Evolutionary conservation across 179 eudicot species (phyloP).

Genomic region (Spergularia azorica): DNA sequence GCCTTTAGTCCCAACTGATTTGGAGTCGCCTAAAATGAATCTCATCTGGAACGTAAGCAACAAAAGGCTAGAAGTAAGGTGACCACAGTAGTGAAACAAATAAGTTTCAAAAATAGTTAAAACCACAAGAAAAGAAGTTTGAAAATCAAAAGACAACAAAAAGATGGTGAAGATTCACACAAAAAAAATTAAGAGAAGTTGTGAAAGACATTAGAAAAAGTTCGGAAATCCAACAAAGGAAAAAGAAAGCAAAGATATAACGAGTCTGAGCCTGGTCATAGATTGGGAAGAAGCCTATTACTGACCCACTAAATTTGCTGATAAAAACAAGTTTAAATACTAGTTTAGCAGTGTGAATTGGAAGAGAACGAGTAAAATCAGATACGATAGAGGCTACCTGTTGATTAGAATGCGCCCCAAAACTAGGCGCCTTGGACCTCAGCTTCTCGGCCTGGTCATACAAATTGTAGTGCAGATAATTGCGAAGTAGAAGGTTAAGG

Average conservation of each 20-base stretch:
- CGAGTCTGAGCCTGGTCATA: background rate
- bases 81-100: too few species aligned
- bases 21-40: too few species aligned
- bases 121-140: too few species aligned
- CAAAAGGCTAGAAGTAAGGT: too few species aligned
- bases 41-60: too few species aligned
- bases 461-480: conserved; percentile 91
- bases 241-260: background rate
- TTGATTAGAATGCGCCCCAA: conserved; percentile 98
- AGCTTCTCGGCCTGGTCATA: conserved; percentile 97
- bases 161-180: too few species aligned
- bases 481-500: conserved; percentile 86
- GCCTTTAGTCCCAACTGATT: too few species aligned
- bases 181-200: too few species aligned
- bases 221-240: too few species aligned
- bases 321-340: background rate
- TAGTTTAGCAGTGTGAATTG: background rate
- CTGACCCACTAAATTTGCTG: background rate
- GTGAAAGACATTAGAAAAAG: too few species aligned
- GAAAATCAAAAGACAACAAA: too few species aligned
- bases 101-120: too few species aligned
- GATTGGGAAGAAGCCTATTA: conserved; percentile 2
- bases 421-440: conserved; percentile 98
- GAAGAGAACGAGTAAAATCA: background rate
- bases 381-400: conserved; percentile 52